These are phyloP conservation scores for Pseudogymnoascus sp. DNA, from an alignment of 2,329 filamentous ascomycete genomes.

Conservation along the genomic window DNA sequence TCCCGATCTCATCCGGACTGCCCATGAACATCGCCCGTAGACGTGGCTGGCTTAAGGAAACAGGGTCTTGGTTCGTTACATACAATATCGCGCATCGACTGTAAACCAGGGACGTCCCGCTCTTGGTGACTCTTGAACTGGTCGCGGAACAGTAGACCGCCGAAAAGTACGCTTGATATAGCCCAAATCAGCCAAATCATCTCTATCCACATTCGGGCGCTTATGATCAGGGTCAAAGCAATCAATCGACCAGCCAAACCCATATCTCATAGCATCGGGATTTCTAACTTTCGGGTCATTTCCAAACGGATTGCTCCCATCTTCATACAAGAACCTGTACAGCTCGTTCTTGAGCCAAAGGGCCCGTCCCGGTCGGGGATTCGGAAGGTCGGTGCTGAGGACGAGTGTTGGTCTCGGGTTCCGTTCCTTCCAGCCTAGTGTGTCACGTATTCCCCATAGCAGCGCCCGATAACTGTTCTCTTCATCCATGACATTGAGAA, in stretches of 20 bases:
- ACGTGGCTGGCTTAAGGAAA: too few species aligned
- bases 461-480: slow-evolving; percentile 15
- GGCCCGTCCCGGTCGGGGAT: background rate
- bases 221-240: background rate
- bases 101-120: too few species aligned
- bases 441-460: slow-evolving; percentile 19
- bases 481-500: slow-evolving; percentile 22
- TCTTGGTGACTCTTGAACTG: too few species aligned
- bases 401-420: slow-evolving; percentile 10
- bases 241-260: background rate
- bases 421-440: slow-evolving; percentile 17
- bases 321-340: slow-evolving; percentile 21
- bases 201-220: background rate
- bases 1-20: too few species aligned
- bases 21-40: too few species aligned
- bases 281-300: background rate
- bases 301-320: slow-evolving; percentile 20
- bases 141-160: too few species aligned
- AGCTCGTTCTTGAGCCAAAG: background rate
- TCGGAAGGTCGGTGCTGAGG: slow-evolving; percentile 14
- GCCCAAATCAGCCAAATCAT: background rate
- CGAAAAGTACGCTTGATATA: background rate
- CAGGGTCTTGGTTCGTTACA: too few species aligned
- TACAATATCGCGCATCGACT: too few species aligned
- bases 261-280: background rate